phyloP scores from a whole-genome alignment of 306 rosid species.

The Geum urbanum region DNA sequence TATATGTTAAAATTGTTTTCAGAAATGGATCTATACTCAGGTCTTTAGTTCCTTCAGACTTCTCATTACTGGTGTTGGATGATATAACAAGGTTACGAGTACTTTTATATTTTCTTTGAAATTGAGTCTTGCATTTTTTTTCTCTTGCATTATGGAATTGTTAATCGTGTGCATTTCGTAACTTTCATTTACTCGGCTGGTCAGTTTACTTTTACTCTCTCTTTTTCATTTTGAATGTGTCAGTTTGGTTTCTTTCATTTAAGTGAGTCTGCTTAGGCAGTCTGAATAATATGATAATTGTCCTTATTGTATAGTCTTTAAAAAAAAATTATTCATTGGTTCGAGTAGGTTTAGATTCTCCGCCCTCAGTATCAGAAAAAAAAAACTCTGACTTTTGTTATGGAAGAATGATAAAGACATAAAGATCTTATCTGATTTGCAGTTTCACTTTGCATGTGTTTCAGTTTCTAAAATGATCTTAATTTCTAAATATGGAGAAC shows the following conservation, averaged over 20 bases:
- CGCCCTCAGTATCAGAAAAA: background rate
- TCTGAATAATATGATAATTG: background rate
- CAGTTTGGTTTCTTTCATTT: background rate
- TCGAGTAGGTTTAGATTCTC: background rate
- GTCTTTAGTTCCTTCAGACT: background rate
- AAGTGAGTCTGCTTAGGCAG: background rate
- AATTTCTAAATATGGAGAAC: background rate
- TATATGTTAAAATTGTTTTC: slow-evolving; percentile 5
- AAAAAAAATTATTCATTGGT: background rate
- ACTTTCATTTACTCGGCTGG: background rate
- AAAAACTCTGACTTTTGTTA: background rate
- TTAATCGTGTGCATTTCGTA: background rate
- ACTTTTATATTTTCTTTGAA: background rate
- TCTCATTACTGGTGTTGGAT: background rate
- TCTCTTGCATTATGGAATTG: background rate
- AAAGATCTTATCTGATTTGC: background rate
- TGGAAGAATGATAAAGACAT: background rate
- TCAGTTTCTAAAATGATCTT: background rate
- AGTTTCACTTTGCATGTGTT: background rate
- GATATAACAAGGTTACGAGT: background rate
- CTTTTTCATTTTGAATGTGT: background rate
- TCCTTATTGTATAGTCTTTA: background rate
- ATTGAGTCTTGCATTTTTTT: background rate
- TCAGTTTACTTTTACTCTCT: background rate
- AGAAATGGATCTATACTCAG: background rate